A percentile compares a stretch with the other conserved stretches of the same genome.
These are phyloP conservation scores for Poronia punctata DNA, from an alignment of 495 filamentous ascomycete species.

Conservation along the genomic window DNA sequence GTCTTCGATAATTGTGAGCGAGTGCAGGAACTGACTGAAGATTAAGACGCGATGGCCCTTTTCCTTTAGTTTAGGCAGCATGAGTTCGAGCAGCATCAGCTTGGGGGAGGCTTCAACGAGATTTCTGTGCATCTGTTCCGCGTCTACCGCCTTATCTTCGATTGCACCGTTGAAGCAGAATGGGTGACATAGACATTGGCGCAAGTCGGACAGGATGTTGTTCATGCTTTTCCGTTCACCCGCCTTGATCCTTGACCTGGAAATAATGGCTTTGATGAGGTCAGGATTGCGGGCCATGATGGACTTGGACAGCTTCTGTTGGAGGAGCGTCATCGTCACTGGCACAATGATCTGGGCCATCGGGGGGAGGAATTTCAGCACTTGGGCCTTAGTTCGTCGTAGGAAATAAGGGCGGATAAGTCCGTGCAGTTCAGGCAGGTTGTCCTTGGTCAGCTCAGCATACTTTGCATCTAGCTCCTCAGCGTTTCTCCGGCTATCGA, in stretches of 20 bases:
- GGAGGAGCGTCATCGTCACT: slow-evolving; percentile 82
- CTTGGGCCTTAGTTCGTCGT: slow-evolving; percentile 76
- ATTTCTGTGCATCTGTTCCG: slow-evolving; percentile 58
- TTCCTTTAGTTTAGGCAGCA: slow-evolving; percentile 83
- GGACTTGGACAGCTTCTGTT: slow-evolving; percentile 90
- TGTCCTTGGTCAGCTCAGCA: slow-evolving; percentile 65
- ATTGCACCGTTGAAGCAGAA: slow-evolving; percentile 87
- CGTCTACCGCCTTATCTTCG: slow-evolving; percentile 61
- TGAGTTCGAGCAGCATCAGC: slow-evolving; percentile 73
- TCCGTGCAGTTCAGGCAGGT: slow-evolving; percentile 70
- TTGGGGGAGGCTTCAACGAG: slow-evolving; percentile 89
- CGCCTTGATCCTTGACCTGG: slow-evolving; percentile 53
- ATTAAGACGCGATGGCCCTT: slow-evolving; percentile 90
- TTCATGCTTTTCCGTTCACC: slow-evolving; percentile 70
- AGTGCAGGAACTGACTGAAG: slow-evolving; percentile 92
- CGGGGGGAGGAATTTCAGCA: slow-evolving; percentile 81
- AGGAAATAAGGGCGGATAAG: slow-evolving; percentile 73
- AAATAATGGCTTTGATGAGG: slow-evolving; percentile 81
- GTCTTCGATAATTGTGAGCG: slow-evolving; percentile 85
- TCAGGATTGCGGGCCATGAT: slow-evolving; percentile 84
- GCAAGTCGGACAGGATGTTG: slow-evolving; percentile 93
- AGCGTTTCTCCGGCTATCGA: slow-evolving; percentile 63
- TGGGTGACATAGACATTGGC: slow-evolving; percentile 91
- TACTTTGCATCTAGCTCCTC: slow-evolving; percentile 68
- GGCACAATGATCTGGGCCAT: slow-evolving; percentile 94